Evolutionary conservation across 2,329 filamentous ascomycete species (phyloP).

Genomic region (Xylariaceae sp.): DNA sequence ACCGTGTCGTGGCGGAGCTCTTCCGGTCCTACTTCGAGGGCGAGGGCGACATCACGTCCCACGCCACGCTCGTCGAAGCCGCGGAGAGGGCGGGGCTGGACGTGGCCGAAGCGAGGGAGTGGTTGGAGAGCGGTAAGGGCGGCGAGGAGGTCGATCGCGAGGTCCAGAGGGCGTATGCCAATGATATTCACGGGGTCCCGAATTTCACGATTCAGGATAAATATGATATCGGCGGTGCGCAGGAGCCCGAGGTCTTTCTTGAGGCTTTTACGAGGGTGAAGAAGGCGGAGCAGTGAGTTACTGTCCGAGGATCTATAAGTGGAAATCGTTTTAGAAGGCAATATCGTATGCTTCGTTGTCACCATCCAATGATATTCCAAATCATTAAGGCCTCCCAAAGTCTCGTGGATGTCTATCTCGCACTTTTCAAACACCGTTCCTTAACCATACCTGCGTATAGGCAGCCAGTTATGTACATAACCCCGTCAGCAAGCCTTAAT

Average conservation of each 20-base stretch:
- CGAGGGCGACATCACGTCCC: constrained; percentile 52
- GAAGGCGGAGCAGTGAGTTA: constrained; percentile 12
- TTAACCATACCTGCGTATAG: too few species aligned
- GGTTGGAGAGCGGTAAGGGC: constrained; percentile 27
- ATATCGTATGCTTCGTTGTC: too few species aligned
- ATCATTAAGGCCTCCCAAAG: too few species aligned
- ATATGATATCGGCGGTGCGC: constrained; percentile 9
- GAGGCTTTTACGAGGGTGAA: constrained; percentile 26
- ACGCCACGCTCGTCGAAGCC: constrained; percentile 40
- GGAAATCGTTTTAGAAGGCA: too few species aligned
- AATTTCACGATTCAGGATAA: constrained; percentile 61
- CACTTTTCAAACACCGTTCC: too few species aligned
- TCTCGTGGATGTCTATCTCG: too few species aligned
- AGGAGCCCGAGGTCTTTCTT: constrained; percentile 9
- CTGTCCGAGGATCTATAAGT: not conserved
- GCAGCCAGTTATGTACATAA: too few species aligned
- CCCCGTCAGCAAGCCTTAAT: too few species aligned
- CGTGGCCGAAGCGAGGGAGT: constrained; percentile 39
- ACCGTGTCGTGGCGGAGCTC: constrained; percentile 51
- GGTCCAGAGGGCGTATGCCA: constrained; percentile 41
- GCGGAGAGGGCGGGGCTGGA: constrained; percentile 46
- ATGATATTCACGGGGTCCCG: constrained; percentile 55
- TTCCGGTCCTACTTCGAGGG: constrained; percentile 56
- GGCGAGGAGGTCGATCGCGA: constrained; percentile 47
- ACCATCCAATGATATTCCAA: too few species aligned